These are phyloP conservation scores for Lecanicillium sp. DNA, from an alignment of 2,329 filamentous ascomycete genomes.

Conservation along the genomic window DNA sequence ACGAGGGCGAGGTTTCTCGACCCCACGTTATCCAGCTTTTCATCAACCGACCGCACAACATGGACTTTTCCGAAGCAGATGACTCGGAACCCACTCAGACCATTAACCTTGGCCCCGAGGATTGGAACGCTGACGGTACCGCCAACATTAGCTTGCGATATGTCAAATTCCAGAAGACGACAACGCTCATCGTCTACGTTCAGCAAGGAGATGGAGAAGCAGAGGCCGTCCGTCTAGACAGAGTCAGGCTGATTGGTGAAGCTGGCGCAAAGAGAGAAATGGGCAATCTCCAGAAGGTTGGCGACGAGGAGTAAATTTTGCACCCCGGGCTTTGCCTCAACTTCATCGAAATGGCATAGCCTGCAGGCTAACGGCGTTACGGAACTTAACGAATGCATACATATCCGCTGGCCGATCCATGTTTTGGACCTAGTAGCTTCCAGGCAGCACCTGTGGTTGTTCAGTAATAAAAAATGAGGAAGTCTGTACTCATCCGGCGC, in stretches of 20 bases:
- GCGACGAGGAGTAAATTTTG: constrained; percentile 62
- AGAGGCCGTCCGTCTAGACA: constrained; percentile 80
- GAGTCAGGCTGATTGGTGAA: constrained; percentile 77
- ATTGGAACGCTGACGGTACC: constrained; percentile 79
- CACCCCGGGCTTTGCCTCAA: neutral
- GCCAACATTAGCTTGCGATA: constrained; percentile 71
- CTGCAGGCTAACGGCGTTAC: constrained; percentile 6
- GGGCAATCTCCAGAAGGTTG: constrained; percentile 94
- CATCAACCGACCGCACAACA: constrained; percentile 80
- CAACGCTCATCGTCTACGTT: constrained; percentile 80
- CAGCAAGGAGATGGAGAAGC: constrained; percentile 76
- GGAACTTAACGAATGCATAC: constrained; percentile 1
- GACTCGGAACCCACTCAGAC: constrained; percentile 75
- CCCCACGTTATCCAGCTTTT: constrained; percentile 81
- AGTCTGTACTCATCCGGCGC: no score
- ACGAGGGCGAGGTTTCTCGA: constrained; percentile 70
- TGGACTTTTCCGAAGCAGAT: constrained; percentile 93
- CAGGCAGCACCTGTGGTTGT: no score
- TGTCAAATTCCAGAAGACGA: constrained; percentile 96
- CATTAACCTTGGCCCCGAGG: constrained; percentile 64
- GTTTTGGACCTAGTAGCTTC: no score
- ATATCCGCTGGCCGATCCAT: neutral
- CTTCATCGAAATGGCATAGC: neutral
- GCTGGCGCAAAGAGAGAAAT: constrained; percentile 85
- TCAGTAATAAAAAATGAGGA: no score